A percentile compares a stretch with the other conserved stretches of the same genome.
These are phyloP conservation scores for Plasmodium vivax DNA, from an alignment of 169 alveolate genomes.

Conservation along the genomic window DNA sequence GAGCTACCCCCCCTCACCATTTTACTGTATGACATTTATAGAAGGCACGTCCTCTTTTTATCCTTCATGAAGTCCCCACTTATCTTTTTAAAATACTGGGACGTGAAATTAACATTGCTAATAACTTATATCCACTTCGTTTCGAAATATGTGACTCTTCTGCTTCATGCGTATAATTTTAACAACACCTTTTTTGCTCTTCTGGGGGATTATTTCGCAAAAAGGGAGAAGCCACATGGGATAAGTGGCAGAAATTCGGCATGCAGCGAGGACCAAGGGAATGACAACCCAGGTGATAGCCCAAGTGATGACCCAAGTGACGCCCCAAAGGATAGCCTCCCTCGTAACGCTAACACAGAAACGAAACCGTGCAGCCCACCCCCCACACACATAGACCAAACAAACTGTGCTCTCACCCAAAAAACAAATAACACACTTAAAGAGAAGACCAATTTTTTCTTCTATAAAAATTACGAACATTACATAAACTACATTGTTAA, in stretches of 20 bases:
- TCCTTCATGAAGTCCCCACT: constrained; percentile 46
- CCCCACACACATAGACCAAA: background rate
- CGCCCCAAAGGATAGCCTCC: background rate
- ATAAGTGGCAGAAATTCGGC: background rate
- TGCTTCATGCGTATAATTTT: constrained; percentile 42
- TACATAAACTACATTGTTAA: constrained; percentile 54
- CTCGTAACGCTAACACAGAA: background rate
- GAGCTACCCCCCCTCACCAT: constrained; percentile 25
- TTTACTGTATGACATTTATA: constrained; percentile 51
- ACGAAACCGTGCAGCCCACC: background rate
- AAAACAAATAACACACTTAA: constrained; percentile 5
- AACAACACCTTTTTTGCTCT: constrained; percentile 39
- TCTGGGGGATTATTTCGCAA: constrained; percentile 7
- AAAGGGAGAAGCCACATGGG: background rate
- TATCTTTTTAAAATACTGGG: constrained; percentile 73
- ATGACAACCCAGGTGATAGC: background rate
- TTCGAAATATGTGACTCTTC: constrained; percentile 48
- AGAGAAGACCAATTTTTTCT: constrained; percentile 37
- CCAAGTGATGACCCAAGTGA: background rate
- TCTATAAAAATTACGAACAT: constrained; percentile 61
- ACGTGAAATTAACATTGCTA: constrained; percentile 58
- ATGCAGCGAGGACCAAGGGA: background rate
- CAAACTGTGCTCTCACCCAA: background rate
- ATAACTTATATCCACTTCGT: constrained; percentile 40
- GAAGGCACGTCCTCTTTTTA: constrained; percentile 30